phyloP scores from a whole-genome alignment of 2,329 filamentous ascomycete genomes.

The Sporothrix globosa region DNA sequence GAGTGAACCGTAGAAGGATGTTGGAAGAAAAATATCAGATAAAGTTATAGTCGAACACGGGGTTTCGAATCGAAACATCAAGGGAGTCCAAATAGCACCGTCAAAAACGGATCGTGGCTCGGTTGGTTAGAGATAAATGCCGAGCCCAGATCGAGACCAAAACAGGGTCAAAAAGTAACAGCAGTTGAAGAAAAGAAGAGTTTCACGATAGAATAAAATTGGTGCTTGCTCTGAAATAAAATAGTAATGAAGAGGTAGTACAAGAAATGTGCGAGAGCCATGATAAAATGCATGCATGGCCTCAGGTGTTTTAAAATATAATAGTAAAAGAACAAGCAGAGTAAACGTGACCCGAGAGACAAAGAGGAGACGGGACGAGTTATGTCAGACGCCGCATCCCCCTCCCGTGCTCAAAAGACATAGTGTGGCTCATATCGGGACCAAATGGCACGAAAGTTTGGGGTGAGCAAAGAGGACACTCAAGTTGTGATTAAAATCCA shows the following conservation, averaged over 20 bases:
- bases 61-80: background rate
- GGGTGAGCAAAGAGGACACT: background rate
- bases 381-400: background rate
- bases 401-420: background rate
- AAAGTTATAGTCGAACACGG: background rate
- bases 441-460: background rate
- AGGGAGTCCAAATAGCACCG: background rate
- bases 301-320: constrained; percentile 11
- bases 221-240: constrained; percentile 8
- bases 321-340: constrained; percentile 4
- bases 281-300: background rate
- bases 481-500: background rate
- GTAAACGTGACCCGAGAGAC: background rate
- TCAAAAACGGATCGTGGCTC: background rate
- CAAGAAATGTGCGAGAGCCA: constrained; percentile 2
- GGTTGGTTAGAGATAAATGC: background rate
- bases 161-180: background rate
- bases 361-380: background rate
- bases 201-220: background rate
- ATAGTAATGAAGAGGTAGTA: background rate
- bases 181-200: background rate
- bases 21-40: background rate
- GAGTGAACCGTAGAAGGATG: background rate
- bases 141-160: background rate
- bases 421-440: background rate